A percentile compares a stretch with the other conserved stretches of the same genome.
phyloP scores from a whole-genome alignment of 23 red algal species.

The Agarophyton chilense region DNA sequence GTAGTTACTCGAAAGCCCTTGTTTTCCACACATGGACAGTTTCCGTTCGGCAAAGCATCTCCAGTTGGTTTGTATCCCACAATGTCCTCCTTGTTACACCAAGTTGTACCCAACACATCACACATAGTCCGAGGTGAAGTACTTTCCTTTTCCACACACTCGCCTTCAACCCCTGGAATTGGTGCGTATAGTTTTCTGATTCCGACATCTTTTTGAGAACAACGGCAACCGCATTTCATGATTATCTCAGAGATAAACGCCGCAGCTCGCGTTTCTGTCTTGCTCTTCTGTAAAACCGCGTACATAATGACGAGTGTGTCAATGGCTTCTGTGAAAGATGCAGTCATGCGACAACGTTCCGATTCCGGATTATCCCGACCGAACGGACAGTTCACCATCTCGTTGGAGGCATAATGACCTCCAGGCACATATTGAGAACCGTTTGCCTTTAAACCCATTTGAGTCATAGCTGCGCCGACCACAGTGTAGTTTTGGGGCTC shows the following conservation, averaged over 20 bases:
- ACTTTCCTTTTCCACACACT: slow-evolving; percentile 24
- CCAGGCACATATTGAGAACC: slow-evolving; percentile 22
- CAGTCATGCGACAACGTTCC: slow-evolving; percentile 42
- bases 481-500: slow-evolving; percentile 33
- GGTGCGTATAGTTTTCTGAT: slow-evolving; percentile 2
- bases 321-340: slow-evolving; percentile 10
- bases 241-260: slow-evolving; percentile 54
- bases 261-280: slow-evolving; percentile 53
- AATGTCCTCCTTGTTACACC: slow-evolving; percentile 46
- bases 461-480: slow-evolving; percentile 5
- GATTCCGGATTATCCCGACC: slow-evolving; percentile 40
- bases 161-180: not conserved
- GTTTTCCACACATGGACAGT: slow-evolving; percentile 31
- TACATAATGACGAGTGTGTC: slow-evolving; percentile 64
- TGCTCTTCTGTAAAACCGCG: slow-evolving; percentile 56
- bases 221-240: slow-evolving; percentile 60
- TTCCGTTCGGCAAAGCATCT: slow-evolving; percentile 38
- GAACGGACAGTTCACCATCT: slow-evolving; percentile 62
- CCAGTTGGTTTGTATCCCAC: not conserved
- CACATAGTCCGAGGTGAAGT: slow-evolving; percentile 28
- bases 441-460: slow-evolving; percentile 44
- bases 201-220: slow-evolving; percentile 17
- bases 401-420: slow-evolving; percentile 15
- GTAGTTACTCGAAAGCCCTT: not conserved
- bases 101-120: slow-evolving; percentile 42